Conservation (phyloP, 345 rosid genomes). For the Lumnitzera racemosa region DNA sequence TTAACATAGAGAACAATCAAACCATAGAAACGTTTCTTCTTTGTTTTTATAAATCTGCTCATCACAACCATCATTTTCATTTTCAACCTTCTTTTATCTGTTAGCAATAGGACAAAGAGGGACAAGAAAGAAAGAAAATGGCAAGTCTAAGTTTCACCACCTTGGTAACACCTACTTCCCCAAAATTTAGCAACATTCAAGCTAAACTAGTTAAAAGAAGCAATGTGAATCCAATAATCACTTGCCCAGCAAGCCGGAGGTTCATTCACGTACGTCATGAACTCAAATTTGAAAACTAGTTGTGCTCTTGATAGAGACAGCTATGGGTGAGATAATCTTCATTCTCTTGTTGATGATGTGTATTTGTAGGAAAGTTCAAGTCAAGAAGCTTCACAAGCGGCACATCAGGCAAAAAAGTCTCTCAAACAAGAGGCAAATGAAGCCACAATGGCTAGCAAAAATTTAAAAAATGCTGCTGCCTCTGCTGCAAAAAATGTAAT, state of each 20-base stretch:
- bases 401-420: slow-evolving; percentile 7
- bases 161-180: background rate
- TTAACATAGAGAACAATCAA: too few species aligned
- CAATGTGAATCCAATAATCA: background rate
- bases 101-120: background rate
- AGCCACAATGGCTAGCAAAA: slow-evolving; percentile 2
- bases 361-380: slow-evolving; percentile 11
- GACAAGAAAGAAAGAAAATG: slow-evolving; percentile 2
- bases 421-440: slow-evolving; percentile 19
- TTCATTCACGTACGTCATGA: slow-evolving; percentile 11
- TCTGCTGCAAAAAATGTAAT: slow-evolving; percentile 19
- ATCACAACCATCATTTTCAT: too few species aligned
- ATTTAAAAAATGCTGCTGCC: slow-evolving; percentile 15
- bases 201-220: slow-evolving; percentile 2
- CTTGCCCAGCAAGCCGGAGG: slow-evolving; percentile 3
- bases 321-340: too few species aligned
- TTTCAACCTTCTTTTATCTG: background rate
- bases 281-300: too few species aligned
- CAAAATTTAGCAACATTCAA: slow-evolving; percentile 3
- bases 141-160: slow-evolving; percentile 5
- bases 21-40: too few species aligned
- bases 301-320: too few species aligned
- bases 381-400: slow-evolving; percentile 8
- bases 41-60: too few species aligned
- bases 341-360: background rate